These are phyloP conservation scores for Berkeleyomyces rouxiae DNA, from an alignment of 2,329 filamentous ascomycete genomes.

Conservation along the genomic window DNA sequence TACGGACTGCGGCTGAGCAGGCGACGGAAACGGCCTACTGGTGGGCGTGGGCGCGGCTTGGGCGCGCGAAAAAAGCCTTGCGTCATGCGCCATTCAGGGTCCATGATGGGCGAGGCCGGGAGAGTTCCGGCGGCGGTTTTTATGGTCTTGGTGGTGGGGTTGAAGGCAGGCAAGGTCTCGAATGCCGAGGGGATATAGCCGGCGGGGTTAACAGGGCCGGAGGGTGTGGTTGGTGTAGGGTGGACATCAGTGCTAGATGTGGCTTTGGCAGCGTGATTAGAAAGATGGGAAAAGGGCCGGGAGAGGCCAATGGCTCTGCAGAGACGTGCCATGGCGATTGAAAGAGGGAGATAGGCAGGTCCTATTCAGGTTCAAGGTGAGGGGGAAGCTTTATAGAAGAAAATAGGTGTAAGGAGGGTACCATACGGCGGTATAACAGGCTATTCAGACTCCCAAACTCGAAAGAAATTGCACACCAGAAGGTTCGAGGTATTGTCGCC, in stretches of 20 bases:
- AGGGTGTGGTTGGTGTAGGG: not conserved
- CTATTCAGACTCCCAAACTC: no score
- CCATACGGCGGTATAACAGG: no score
- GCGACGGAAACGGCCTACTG: conserved; percentile 33
- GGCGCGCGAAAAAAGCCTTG: conserved; percentile 26
- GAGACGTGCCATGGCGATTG: not conserved
- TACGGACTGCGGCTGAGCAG: conserved; percentile 46
- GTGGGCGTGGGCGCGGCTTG: conserved; percentile 18
- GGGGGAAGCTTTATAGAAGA: no score
- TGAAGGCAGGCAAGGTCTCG: conserved; percentile 17
- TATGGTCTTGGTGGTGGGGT: conserved; percentile 28
- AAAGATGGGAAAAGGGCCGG: not conserved
- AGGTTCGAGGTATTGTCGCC: not conserved
- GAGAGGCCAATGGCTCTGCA: not conserved
- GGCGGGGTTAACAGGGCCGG: not conserved
- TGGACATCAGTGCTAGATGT: not conserved
- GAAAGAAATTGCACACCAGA: no score
- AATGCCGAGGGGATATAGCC: conserved; percentile 6
- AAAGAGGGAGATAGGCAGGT: not conserved
- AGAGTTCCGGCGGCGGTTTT: conserved; percentile 29
- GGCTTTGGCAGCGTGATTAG: not conserved
- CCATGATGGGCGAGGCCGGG: conserved; percentile 38
- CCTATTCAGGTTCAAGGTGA: no score
- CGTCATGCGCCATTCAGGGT: conserved; percentile 31
- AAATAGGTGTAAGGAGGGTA: no score